phyloP scores from a whole-genome alignment of 164 flowering plant genomes.

The Echeveria elegans region DNA sequence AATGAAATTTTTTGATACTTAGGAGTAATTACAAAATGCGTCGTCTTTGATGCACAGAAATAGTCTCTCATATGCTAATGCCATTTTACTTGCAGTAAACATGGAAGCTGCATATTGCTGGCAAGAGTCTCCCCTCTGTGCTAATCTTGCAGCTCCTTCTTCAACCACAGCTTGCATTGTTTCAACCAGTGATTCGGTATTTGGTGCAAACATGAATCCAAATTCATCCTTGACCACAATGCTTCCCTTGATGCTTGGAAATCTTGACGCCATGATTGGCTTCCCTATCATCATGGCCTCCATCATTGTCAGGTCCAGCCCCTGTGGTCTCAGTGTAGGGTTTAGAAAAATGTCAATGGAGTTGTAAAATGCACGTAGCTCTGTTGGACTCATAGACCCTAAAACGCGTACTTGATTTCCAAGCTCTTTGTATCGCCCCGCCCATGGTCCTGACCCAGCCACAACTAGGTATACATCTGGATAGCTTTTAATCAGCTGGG shows the following conservation, averaged over 20 bases:
- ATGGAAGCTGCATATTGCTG: conserved; percentile 6
- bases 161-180: conserved; percentile 41
- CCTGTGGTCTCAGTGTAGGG: conserved; percentile 84
- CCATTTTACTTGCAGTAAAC: conserved; percentile 61
- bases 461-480: conserved; percentile 48
- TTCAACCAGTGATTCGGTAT: conserved; percentile 56
- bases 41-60: conserved; percentile 10
- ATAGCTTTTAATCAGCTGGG: conserved; percentile 25
- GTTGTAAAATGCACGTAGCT: conserved; percentile 56
- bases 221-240: conserved; percentile 33
- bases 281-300: conserved; percentile 91
- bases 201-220: conserved; percentile 11
- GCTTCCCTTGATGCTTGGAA: conserved; percentile 67
- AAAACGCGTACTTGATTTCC: conserved; percentile 47
- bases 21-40: not conserved
- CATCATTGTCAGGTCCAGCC: conserved; percentile 72
- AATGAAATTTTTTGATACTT: not conserved
- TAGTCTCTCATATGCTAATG: conserved; percentile 60
- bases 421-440: conserved; percentile 48
- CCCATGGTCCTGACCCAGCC: conserved; percentile 91
- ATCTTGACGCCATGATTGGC: conserved; percentile 77
- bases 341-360: conserved; percentile 61
- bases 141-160: conserved; percentile 51
- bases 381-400: conserved; percentile 55
- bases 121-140: conserved; percentile 57